phyloP scores from a whole-genome alignment of 352 stramenopile species.

The Phytopythium cucurbitacearum region DNA sequence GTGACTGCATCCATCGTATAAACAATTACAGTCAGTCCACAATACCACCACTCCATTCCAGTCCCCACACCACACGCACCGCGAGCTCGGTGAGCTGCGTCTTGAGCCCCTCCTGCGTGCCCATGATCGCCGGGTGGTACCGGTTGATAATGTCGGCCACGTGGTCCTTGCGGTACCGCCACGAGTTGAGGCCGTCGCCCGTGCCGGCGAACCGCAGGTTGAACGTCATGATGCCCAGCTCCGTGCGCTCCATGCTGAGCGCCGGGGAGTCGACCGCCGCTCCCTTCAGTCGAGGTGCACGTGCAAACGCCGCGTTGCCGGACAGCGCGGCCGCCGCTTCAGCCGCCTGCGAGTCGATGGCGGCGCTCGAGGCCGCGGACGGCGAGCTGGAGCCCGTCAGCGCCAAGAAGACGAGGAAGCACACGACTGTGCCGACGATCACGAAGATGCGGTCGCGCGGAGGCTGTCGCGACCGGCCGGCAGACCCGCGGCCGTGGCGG shows the following conservation, averaged over 20 bases:
- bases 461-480: conserved; percentile 15
- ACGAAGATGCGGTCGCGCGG: conserved; percentile 58
- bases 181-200: conserved; percentile 62
- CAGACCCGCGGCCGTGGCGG: conserved; percentile 36
- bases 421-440: conserved; percentile 56
- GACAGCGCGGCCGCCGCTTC: conserved; percentile 24
- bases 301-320: conserved; percentile 9
- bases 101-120: conserved; percentile 72
- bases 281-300: conserved; percentile 34
- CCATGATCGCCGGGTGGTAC: conserved; percentile 68
- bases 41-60: background rate
- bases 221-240: conserved; percentile 82
- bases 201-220: conserved; percentile 70
- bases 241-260: conserved; percentile 37
- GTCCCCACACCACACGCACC: conserved; percentile 10
- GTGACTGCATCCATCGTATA: no score
- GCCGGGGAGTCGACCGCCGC: conserved; percentile 12
- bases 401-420: conserved; percentile 59
- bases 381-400: conserved; percentile 32
- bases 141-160: conserved; percentile 71
- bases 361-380: background rate
- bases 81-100: conserved; percentile 57
- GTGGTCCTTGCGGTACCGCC: conserved; percentile 67
- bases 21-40: no score
- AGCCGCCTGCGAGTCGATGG: conserved; percentile 31